These are phyloP conservation scores for Morella rubra DNA, from an alignment of 306 rosid genomes.

Conservation along the genomic window DNA sequence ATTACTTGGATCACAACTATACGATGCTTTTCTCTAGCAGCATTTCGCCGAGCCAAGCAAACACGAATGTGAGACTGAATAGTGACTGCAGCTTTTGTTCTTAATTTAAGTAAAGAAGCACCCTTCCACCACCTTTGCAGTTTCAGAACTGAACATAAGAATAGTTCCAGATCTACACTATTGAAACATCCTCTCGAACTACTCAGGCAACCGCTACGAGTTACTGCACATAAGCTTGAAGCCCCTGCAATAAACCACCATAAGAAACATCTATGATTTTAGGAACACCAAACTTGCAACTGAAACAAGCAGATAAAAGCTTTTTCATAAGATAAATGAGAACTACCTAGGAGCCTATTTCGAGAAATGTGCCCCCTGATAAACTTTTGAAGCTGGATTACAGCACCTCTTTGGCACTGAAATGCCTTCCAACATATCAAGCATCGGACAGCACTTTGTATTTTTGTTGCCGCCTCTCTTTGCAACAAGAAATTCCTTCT, in stretches of 20 bases:
- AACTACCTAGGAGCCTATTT: slow-evolving; percentile 63
- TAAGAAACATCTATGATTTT: slow-evolving; percentile 3
- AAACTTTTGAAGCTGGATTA: slow-evolving; percentile 61
- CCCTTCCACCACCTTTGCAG: slow-evolving; percentile 89
- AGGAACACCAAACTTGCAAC: slow-evolving; percentile 15
- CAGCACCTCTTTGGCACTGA: slow-evolving; percentile 48
- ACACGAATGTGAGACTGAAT: slow-evolving; percentile 75
- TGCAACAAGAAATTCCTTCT: slow-evolving; percentile 48
- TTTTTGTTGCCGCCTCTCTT: slow-evolving; percentile 52
- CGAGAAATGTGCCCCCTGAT: slow-evolving; percentile 65
- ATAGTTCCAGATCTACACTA: slow-evolving; percentile 46
- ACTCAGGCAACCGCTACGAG: slow-evolving; percentile 24
- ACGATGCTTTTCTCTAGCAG: slow-evolving; percentile 40
- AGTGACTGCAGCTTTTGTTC: slow-evolving; percentile 49
- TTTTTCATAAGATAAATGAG: slow-evolving; percentile 7
- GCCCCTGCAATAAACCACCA: slow-evolving; percentile 41
- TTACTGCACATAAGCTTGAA: slow-evolving; percentile 33
- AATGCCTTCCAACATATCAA: slow-evolving; percentile 44
- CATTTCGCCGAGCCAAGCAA: slow-evolving; percentile 60
- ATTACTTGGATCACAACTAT: slow-evolving; percentile 70
- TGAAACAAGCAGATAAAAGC: slow-evolving; percentile 7
- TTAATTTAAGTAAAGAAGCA: slow-evolving; percentile 39
- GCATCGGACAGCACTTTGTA: slow-evolving; percentile 58
- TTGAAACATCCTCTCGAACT: slow-evolving; percentile 28
- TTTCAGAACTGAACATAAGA: slow-evolving; percentile 56